These are phyloP conservation scores for Dactylellina leptospora DNA, from an alignment of 2,329 filamentous ascomycete species.

Conservation along the genomic window DNA sequence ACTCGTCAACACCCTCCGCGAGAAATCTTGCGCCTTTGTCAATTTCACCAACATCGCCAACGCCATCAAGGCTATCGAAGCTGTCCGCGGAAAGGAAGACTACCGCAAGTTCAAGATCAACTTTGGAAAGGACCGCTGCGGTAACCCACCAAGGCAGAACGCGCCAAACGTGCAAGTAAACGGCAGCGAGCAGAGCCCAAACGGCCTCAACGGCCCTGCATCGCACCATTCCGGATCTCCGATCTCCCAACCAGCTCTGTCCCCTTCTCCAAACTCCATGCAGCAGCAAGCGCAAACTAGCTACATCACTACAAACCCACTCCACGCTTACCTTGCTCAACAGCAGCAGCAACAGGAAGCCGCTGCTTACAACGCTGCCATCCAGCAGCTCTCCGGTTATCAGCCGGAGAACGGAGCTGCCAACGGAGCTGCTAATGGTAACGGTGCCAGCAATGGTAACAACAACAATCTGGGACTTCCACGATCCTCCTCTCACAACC, in stretches of 20 bases:
- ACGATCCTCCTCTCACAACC: conserved; percentile 70
- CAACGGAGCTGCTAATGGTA: conserved; percentile 52
- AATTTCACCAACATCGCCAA: conserved; percentile 99
- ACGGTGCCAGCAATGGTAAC: conserved; percentile 60
- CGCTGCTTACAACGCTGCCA: conserved; percentile 77
- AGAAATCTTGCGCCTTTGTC: conserved; percentile 99
- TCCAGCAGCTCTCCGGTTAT: conserved; percentile 78
- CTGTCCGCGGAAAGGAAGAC: conserved; percentile 90
- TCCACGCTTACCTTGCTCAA: conserved; percentile 64
- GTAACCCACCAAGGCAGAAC: conserved; percentile 87
- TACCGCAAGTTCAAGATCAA: conserved; percentile 99
- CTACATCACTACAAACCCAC: conserved; percentile 56
- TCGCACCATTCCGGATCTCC: conserved; percentile 52
- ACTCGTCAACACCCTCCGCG: conserved; percentile 91
- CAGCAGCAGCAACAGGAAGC: conserved; percentile 77
- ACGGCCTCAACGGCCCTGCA: conserved; percentile 53
- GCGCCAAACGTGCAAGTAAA: conserved; percentile 55
- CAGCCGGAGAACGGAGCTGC: conserved; percentile 61
- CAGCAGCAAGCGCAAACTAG: conserved; percentile 54
- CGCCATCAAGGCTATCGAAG: conserved; percentile 98
- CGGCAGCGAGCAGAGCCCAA: conserved; percentile 58
- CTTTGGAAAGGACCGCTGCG: conserved; percentile 98
- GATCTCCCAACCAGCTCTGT: conserved; percentile 41
- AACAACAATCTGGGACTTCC: conserved; percentile 59
- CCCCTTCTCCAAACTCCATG: conserved; percentile 55